Evolutionary conservation across 139 green algal species (phyloP).

Genomic region (Gonium pectorale): DNA sequence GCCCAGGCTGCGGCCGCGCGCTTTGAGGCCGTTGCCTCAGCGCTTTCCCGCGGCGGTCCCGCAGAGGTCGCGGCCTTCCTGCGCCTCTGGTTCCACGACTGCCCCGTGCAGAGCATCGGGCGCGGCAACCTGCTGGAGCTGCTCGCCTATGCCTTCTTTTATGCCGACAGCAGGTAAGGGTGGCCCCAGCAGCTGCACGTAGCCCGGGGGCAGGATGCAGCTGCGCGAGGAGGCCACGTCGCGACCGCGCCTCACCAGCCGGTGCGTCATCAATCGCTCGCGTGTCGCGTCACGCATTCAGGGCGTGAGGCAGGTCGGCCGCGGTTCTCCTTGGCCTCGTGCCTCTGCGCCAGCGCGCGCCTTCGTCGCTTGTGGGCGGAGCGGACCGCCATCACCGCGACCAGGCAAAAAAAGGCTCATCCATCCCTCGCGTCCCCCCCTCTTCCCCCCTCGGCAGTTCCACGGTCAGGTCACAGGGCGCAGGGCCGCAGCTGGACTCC

Average conservation of each 20-base stretch:
- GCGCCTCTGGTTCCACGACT: constrained; percentile 43
- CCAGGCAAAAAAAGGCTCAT: too few relatives aligned
- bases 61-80: constrained; percentile 15
- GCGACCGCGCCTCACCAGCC: too few relatives aligned
- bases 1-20: not conserved
- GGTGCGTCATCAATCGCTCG: too few relatives aligned
- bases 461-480: not conserved
- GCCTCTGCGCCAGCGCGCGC: too few relatives aligned
- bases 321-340: too few relatives aligned
- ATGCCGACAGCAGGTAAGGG: constrained; percentile 24
- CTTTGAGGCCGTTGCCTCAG: constrained; percentile 5
- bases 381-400: too few relatives aligned
- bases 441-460: not conserved
- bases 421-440: not conserved
- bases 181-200: too few relatives aligned
- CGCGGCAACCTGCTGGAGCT: constrained; percentile 44
- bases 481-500: not conserved
- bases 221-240: too few relatives aligned
- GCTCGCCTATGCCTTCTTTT: constrained; percentile 52
- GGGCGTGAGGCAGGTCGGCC: too few relatives aligned
- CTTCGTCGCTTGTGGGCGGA: too few relatives aligned
- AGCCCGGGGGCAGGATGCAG: too few relatives aligned
- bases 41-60: not conserved
- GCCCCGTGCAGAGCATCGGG: constrained; percentile 10
- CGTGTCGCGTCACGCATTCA: too few relatives aligned